Base-by-base conservation (phyloP, 1,284 basidiomycete genomes). In the Sparassis latifolia region DNA sequence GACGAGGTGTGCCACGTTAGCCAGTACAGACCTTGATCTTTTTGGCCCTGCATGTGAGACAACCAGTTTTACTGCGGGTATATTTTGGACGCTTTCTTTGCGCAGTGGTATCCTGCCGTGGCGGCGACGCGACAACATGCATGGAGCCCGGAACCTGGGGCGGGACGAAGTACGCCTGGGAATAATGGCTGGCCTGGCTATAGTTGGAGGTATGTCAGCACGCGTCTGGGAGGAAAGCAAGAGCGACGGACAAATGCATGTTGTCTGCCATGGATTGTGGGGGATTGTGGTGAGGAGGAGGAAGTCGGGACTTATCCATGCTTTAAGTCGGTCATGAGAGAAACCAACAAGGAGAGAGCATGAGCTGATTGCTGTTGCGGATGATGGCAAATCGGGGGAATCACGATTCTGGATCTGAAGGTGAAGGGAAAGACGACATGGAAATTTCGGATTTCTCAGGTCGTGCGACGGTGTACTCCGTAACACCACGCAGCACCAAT, bases 61-160 rank as follows among this genome's bases (percentile, higher is more conserved):
- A 91, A 27, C 88, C 88, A 1, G 87, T 89, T 69, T 91, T 91
- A 70, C 86, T 89, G 58, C 88, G 79, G 55, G 88, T 90, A 61
- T 90, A 91, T 71, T 91, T 91, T 47, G 87, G 88, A 44, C 88
- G 84, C 66, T 89, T 89, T 54, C 87, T 78, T 60, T 82, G 78
- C 27, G 74, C 62, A 12, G 69, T 63, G 28, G 70, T 63, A 51
- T 83, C 82, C 46, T 65, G 70, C 52, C 78, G 76, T 45, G 73
- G 66, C 30, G 72, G 72, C 2, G 75, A 67, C 10, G 72, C 65
- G 46, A 77, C 70, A 35, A 75, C 66, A 55, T 84, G 78, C 52
- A 70, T 69, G 60, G 69, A 62, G 30, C 68, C 59, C 41, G 63
- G 61, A 54, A 72, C 62, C 57, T 73, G 68, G 51, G 73, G 66